These are phyloP conservation scores for Blastomyces silverae DNA, from an alignment of 2,329 filamentous ascomycete genomes.

Conservation along the genomic window DNA sequence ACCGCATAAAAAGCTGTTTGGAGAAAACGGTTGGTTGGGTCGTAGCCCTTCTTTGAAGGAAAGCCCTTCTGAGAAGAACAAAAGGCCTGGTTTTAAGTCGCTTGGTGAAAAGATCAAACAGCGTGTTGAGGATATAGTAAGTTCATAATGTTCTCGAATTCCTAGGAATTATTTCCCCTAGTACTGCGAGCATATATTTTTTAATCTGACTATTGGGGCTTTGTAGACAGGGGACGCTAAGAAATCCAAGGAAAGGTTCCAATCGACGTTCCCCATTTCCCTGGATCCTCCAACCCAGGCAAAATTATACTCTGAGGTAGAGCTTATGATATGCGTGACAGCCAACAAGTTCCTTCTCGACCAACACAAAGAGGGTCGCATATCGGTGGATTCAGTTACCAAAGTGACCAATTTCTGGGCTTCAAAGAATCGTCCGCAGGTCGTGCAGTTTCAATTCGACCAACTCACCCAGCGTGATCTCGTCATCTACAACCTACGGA, in stretches of 20 bases:
- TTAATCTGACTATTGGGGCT: background rate
- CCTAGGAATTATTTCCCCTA: constrained; percentile 7
- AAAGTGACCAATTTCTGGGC: constrained; percentile 39
- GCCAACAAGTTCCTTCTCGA: constrained; percentile 42
- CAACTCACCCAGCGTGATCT: constrained; percentile 46
- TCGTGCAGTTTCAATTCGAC: constrained; percentile 49
- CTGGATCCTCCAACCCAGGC: constrained; percentile 38
- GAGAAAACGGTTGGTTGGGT: constrained; percentile 38
- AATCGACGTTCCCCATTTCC: constrained; percentile 34
- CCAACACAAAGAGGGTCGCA: constrained; percentile 37
- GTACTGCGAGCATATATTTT: background rate
- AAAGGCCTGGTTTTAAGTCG: constrained; percentile 30
- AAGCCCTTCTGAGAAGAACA: constrained; percentile 25
- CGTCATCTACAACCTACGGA: constrained; percentile 42
- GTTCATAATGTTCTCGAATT: constrained; percentile 16
- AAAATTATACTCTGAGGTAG: constrained; percentile 42
- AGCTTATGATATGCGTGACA: constrained; percentile 41
- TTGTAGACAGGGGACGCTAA: constrained; percentile 28
- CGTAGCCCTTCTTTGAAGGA: constrained; percentile 31
- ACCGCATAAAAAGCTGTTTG: constrained; percentile 41
- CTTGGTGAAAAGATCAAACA: constrained; percentile 38
- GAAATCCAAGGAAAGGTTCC: constrained; percentile 22
- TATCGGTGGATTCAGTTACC: constrained; percentile 37
- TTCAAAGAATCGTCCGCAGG: constrained; percentile 43
- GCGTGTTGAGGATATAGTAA: constrained; percentile 34